Base-by-base conservation (phyloP, 306 rosid species). In the Inga leiocalycina region DNA sequence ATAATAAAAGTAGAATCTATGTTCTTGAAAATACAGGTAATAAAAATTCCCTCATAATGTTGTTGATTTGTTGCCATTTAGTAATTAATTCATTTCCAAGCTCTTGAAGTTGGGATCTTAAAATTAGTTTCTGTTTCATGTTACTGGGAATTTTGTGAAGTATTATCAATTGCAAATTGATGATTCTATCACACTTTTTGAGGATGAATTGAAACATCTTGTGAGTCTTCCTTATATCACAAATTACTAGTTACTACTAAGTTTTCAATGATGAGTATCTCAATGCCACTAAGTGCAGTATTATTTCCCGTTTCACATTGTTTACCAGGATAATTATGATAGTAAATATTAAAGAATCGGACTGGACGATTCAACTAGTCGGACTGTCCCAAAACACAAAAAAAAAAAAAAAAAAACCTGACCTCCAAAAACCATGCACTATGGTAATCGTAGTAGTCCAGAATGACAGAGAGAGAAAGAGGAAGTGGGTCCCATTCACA, bases 1-100 rank as follows among this genome's bases (percentile, higher is more conserved):
- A 94, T 82, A 85, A 86, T 85, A 83, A 72, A 20, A 86, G 94
- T 75, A 82, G 94, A 78, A 91, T 94, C 94, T 91, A 94, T 82
- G 77, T 94, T 22, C 88, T 94, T 0, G 93, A 94, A 49, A 80
- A 86, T 72, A 61, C 91, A 82, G 93, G 97, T 92, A 39, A 39
- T 39, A 39, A 12, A 64, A 12, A 64, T 78, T 30, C 69, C 2
- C 69, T 5, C 0, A 37, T 30, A 39, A 30, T 64, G 19, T 13
- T 46, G 4, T 62, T 30, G 8, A 11, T 30, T 30, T 27, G 37
- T 24, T 24, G 16, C n/a, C 8, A 24, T 43, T 37, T 35, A 46
- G 10, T 65, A 48, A 3, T 51, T 12, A 13, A 45, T 51, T 37
- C 16, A 8, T 49, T 49, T 0, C 6, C 19, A 3, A 76, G 39